phyloP scores from a whole-genome alignment of 768 basidiomycete species.

The Rossbeevera mucosa region DNA sequence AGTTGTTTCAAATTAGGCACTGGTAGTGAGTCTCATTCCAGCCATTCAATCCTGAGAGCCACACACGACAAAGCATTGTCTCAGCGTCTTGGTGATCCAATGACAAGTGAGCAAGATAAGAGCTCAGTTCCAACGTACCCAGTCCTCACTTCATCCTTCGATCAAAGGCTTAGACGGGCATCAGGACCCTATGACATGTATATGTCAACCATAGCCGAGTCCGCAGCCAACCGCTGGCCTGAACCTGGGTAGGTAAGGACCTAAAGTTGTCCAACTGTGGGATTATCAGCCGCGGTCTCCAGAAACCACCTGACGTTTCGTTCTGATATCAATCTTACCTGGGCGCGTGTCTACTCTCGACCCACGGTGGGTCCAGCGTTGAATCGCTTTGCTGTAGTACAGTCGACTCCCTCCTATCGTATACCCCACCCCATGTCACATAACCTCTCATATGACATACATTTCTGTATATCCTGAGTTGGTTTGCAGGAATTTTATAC shows the following conservation, averaged over 20 bases:
- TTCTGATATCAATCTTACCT: background rate
- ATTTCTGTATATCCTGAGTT: too few relatives aligned
- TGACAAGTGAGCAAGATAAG: background rate
- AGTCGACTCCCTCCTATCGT: too few relatives aligned
- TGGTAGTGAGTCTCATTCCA: background rate
- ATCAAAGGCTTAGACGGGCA: background rate
- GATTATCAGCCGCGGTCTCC: background rate
- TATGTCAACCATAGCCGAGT: background rate
- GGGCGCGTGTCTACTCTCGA: background rate
- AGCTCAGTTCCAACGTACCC: background rate
- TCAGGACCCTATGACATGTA: background rate
- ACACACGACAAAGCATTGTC: background rate
- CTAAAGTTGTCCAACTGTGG: background rate
- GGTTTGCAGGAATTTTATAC: too few relatives aligned
- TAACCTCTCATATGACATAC: too few relatives aligned
- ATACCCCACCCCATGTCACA: too few relatives aligned
- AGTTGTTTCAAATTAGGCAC: constrained; percentile 3
- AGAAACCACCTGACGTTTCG: background rate
- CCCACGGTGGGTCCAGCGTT: background rate
- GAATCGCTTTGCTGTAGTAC: too few relatives aligned
- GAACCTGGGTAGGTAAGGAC: too few relatives aligned
- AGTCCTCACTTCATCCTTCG: background rate
- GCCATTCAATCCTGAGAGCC: background rate
- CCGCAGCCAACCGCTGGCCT: background rate
- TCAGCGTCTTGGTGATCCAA: background rate